A percentile compares a stretch with the other conserved stretches of the same genome.
Evolutionary conservation across 2,329 filamentous ascomycete genomes (phyloP).

Genomic region (Diaporthe eres): DNA sequence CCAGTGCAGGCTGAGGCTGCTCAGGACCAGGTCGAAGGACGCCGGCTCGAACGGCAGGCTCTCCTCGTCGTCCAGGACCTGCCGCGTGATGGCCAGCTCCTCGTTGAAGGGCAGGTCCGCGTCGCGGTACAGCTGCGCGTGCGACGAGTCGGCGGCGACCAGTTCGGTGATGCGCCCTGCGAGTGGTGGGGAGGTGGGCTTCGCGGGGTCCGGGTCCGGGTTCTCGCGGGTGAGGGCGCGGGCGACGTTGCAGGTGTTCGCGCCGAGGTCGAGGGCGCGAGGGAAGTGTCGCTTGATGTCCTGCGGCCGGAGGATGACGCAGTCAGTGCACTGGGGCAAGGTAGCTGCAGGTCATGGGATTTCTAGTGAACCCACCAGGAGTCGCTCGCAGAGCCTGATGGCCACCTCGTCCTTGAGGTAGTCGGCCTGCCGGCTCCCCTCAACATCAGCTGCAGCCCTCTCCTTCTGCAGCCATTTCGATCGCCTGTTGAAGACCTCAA

Average conservation of each 20-base stretch:
- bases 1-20: constrained; percentile 94
- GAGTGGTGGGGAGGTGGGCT: constrained; percentile 75
- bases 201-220: constrained; percentile 71
- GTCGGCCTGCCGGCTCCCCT: constrained; percentile 84
- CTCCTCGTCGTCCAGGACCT: constrained; percentile 82
- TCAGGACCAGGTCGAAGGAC: constrained; percentile 91
- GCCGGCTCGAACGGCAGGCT: constrained; percentile 81
- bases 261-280: constrained; percentile 90
- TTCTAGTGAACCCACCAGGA: constrained; percentile 72
- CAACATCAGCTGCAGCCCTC: constrained; percentile 79
- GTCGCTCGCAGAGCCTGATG: constrained; percentile 83
- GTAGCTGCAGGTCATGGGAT: neutral
- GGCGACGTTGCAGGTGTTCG: constrained; percentile 95
- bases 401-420: constrained; percentile 96
- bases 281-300: constrained; percentile 94
- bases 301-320: constrained; percentile 56
- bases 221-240: constrained; percentile 81
- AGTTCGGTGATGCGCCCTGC: constrained; percentile 80
- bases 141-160: constrained; percentile 86
- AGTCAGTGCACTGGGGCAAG: neutral
- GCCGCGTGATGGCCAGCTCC: constrained; percentile 78
- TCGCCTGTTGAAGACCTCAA: constrained; percentile 91
- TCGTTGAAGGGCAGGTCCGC: constrained; percentile 80
- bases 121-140: constrained; percentile 84
- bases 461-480: constrained; percentile 95